phyloP scores from a whole-genome alignment of 768 basidiomycete species.

The Tricholoma furcatifolium region DNA sequence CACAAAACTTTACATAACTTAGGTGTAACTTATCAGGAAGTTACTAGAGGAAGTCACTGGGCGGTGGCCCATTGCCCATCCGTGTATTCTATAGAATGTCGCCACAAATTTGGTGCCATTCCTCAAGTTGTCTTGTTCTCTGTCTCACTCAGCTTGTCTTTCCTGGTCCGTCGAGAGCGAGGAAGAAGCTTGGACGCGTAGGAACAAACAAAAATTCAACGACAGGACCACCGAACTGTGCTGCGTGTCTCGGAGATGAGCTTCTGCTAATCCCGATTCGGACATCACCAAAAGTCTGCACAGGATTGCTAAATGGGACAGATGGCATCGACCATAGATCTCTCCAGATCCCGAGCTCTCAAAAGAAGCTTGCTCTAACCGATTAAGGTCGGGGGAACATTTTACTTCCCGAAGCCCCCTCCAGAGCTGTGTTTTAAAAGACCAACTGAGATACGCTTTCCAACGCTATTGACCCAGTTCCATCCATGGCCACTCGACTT shows the following conservation, averaged over 20 bases:
- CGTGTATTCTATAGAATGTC: no score
- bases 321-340: conserved; percentile 11
- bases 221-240: conserved; percentile 6
- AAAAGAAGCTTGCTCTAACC: conserved; percentile 5
- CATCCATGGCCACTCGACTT: conserved; percentile 8
- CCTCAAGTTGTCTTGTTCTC: neutral
- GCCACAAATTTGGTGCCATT: no score
- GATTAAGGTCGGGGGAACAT: conserved; percentile 9
- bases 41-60: no score
- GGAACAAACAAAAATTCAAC: conserved; percentile 7
- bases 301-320: conserved; percentile 6
- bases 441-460: neutral
- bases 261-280: conserved; percentile 13
- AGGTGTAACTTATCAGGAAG: no score
- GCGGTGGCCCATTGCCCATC: no score
- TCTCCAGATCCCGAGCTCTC: conserved; percentile 7
- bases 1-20: no score
- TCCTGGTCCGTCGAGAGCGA: conserved; percentile 6
- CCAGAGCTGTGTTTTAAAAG: conserved; percentile 11
- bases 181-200: conserved; percentile 6
- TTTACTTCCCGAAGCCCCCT: conserved; percentile 9
- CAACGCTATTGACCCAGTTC: neutral
- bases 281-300: conserved; percentile 13
- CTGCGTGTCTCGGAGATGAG: conserved; percentile 11
- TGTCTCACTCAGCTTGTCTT: conserved; percentile 6